phyloP scores from a whole-genome alignment of 306 rosid species.

The Inga oerstediana region DNA sequence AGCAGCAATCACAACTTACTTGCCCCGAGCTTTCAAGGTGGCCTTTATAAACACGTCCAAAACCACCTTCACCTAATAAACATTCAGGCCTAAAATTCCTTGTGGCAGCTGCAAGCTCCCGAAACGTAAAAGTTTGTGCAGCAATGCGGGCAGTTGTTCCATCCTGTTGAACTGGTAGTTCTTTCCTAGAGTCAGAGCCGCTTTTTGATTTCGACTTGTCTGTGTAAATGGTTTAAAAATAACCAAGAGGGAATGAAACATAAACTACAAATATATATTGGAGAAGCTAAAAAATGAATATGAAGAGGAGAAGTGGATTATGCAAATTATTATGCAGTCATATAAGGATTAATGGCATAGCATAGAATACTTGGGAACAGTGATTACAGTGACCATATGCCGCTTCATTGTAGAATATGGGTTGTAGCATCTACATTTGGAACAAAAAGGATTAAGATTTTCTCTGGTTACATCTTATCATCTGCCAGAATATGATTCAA shows the following conservation, averaged over 20 bases:
- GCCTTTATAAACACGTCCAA: slow-evolving; percentile 95
- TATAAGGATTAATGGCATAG: neutral
- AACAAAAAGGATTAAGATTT: slow-evolving; percentile 29
- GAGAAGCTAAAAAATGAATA: slow-evolving; percentile 17
- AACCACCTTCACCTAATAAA: slow-evolving; percentile 95
- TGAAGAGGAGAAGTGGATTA: slow-evolving; percentile 11
- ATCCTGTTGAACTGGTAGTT: slow-evolving; percentile 70
- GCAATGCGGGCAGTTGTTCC: slow-evolving; percentile 90
- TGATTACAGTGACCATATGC: neutral
- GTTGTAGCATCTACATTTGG: slow-evolving; percentile 5
- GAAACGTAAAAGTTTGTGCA: slow-evolving; percentile 95
- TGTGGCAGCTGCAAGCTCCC: slow-evolving; percentile 97
- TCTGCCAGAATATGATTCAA: slow-evolving; percentile 21
- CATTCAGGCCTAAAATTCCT: slow-evolving; percentile 86
- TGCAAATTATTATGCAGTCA: slow-evolving; percentile 24
- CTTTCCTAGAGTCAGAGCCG: slow-evolving; percentile 81
- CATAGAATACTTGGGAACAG: slow-evolving; percentile 22
- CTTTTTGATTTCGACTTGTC: slow-evolving; percentile 76
- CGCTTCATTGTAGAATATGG: slow-evolving; percentile 15
- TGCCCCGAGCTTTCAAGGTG: slow-evolving; percentile 93
- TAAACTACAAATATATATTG: neutral
- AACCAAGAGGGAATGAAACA: slow-evolving; percentile 4
- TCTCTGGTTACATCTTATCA: neutral
- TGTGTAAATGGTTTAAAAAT: slow-evolving; percentile 32
- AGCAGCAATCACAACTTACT: slow-evolving; percentile 53